Evolutionary conservation across 768 basidiomycete species (phyloP).

Genomic region (Pisolithus microcarpus): DNA sequence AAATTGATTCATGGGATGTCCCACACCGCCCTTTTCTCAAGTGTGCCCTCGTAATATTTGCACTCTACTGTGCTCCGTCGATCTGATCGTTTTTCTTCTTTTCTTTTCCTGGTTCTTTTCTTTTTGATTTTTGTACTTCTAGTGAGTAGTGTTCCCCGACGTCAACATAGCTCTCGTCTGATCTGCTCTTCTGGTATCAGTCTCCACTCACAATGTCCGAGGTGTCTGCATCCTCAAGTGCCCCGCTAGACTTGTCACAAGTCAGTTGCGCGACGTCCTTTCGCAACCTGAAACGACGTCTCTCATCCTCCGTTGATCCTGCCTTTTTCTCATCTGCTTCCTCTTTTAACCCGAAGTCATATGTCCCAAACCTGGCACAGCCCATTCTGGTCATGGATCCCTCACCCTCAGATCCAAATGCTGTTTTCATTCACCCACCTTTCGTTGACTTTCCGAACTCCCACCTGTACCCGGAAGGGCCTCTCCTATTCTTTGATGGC

Average conservation of each 20-base stretch:
- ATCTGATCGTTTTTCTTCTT: conserved; percentile 1
- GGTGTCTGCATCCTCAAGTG: conserved; percentile 8
- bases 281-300: conserved; percentile 43
- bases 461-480: conserved; percentile 53
- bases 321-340: conserved; percentile 58
- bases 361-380: conserved; percentile 42
- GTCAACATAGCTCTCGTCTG: background rate
- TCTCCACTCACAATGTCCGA: conserved; percentile 13
- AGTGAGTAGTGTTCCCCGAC: conserved; percentile 3
- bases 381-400: conserved; percentile 61
- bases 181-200: conserved; percentile 1
- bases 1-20: conserved; percentile 24
- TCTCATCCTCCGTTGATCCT: conserved; percentile 40
- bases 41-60: conserved; percentile 12
- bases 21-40: conserved; percentile 13
- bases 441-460: conserved; percentile 62
- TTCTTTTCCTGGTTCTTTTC: background rate
- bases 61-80: background rate
- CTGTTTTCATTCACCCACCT: conserved; percentile 69
- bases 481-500: conserved; percentile 66
- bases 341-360: conserved; percentile 62
- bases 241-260: conserved; percentile 20
- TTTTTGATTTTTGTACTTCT: conserved; percentile 1
- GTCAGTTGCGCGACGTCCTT: conserved; percentile 15
- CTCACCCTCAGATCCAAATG: conserved; percentile 52